phyloP scores from a whole-genome alignment of 2,329 filamentous ascomycete genomes.

The Fusarium sp. region DNA sequence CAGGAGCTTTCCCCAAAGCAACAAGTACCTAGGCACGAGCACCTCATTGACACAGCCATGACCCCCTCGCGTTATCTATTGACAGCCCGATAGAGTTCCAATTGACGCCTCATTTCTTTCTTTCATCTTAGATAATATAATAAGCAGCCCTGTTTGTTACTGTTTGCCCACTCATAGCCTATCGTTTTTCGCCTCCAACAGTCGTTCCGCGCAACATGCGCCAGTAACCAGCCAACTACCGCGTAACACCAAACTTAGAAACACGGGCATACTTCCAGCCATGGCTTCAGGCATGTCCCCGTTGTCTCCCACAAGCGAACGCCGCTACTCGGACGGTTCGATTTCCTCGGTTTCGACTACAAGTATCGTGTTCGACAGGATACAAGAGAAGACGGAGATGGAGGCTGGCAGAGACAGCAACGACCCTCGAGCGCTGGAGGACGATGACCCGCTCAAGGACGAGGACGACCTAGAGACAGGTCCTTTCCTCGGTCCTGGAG shows the following conservation, averaged over 20 bases:
- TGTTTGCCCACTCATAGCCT: constrained; percentile 25
- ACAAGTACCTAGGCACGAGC: constrained; percentile 36
- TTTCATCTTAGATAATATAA: constrained; percentile 2
- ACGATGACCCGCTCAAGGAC: constrained; percentile 60
- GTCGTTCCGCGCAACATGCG: constrained; percentile 41
- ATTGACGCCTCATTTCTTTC: constrained; percentile 23
- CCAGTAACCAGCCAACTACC: constrained; percentile 27
- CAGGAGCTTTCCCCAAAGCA: constrained; percentile 36
- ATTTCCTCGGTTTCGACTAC: constrained; percentile 86
- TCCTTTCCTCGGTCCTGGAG: constrained; percentile 63
- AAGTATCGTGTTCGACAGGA: constrained; percentile 84
- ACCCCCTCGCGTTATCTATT: constrained; percentile 41
- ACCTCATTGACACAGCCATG: constrained; percentile 19
- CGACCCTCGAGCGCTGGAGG: constrained; percentile 57
- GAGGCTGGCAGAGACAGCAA: constrained; percentile 44
- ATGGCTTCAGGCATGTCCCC: constrained; percentile 43
- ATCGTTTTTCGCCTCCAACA: constrained; percentile 23
- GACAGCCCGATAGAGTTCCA: constrained; percentile 42
- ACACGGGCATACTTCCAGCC: constrained; percentile 7
- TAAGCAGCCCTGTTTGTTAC: constrained; percentile 2
- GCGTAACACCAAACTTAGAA: constrained; percentile 13
- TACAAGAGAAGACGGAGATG: constrained; percentile 70
- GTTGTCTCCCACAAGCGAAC: constrained; percentile 28
- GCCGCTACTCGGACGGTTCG: constrained; percentile 67
- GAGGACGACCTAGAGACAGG: constrained; percentile 65